Evolutionary conservation across 1,139 yeast species (phyloP), one percentile per base, ranked within the genome.

Genomic region (Wickerhamomyces sp.): DNA sequence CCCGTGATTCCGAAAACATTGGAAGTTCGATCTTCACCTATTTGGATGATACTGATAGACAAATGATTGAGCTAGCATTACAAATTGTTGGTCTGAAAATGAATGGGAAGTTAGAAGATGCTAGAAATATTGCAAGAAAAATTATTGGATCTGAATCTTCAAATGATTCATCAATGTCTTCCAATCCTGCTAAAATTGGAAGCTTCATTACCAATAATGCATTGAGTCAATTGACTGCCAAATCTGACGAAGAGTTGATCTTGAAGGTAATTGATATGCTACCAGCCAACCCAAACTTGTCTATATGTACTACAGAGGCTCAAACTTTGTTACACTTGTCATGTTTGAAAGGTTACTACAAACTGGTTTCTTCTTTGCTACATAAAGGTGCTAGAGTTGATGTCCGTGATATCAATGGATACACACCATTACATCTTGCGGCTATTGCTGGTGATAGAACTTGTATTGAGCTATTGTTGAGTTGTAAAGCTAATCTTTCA

Each of bases 21-120:
- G 60, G 57, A 14, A 45, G 52, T 34, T 61, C 68, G 59, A 72
- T 87, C 2, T 91, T 91, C 64, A 90, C 97, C 0, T 91, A 91
- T 59, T 75, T 89, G 40, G 96, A 91, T 67, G 97, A 91, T 62
- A 86, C 96, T 13, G 97, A 90, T 65, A 76, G 94, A 51, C 96
- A 90, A 63, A 75, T 91, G 60, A 87, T 91, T 62, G 97, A 91
- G 64, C 71, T 91, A 54, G 97, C 98, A 0, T 72, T 91, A 55
- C 97, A 91, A 61, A 91, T 91, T 55, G 96, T 91, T 32, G 98
- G 97, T 2, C 73, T 89, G 66, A 90, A 90, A 67, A 88, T 90
- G 95, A 89, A 89, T 61, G 97, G 97, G 50, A 86, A 84, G 58
- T 71, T 90, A 48, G 97, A 91, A 61, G 96, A 90, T 67, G 96